A percentile compares a stretch with the other conserved stretches of the same genome.
Evolutionary conservation across 2,329 filamentous ascomycete species (phyloP).

Genomic region (Fusarium fracticaudum): DNA sequence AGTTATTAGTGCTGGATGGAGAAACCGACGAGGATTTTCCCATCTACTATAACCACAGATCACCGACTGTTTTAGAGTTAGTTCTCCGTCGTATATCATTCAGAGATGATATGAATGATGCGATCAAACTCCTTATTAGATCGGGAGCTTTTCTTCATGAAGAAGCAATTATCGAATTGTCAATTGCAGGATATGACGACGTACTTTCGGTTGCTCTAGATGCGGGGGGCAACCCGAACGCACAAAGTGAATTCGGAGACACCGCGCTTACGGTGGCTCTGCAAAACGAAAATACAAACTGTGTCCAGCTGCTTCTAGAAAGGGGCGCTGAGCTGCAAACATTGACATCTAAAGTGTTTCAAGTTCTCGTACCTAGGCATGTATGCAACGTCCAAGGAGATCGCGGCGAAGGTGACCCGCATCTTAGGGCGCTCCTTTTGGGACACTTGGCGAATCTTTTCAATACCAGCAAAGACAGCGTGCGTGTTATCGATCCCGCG

Average conservation of each 20-base stretch:
- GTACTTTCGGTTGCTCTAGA: not conserved
- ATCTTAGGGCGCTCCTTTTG: no score
- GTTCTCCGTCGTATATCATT: rapidly evolving
- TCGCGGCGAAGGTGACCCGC: rapidly evolving
- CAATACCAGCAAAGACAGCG: rapidly evolving
- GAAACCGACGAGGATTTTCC: no score
- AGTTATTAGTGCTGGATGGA: not conserved
- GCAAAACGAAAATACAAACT: rapidly evolving
- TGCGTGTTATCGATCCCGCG: rapidly evolving
- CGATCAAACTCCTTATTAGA: rapidly evolving
- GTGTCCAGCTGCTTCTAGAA: not conserved
- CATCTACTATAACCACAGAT: not conserved
- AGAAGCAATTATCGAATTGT: rapidly evolving
- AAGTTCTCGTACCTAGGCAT: rapidly evolving
- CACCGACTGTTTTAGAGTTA: not conserved
- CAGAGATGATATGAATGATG: rapidly evolving
- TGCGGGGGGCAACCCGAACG: rapidly evolving
- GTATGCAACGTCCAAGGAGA: rapidly evolving
- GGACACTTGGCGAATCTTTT: rapidly evolving
- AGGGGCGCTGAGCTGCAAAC: not conserved
- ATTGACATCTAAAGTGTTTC: rapidly evolving
- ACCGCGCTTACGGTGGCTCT: not conserved
- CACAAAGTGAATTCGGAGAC: rapidly evolving
- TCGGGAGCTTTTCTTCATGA: rapidly evolving
- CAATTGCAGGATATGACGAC: rapidly evolving